phyloP scores from a whole-genome alignment of 306 rosid species.

The Arachis stenosperma region DNA sequence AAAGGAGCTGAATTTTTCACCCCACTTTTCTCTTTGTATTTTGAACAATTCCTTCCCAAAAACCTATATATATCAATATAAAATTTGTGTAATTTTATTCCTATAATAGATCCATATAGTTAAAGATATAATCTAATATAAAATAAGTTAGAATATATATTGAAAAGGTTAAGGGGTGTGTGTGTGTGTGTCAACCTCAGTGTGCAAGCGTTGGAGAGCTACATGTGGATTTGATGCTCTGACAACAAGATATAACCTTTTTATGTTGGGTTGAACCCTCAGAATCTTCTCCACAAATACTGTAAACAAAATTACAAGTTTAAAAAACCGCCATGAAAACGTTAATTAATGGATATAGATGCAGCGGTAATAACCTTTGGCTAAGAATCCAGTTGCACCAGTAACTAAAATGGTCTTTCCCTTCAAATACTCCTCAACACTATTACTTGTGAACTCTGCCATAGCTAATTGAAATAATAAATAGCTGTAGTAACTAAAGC shows the following conservation, averaged over 20 bases:
- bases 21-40: too few relatives aligned
- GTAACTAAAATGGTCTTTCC: constrained; percentile 41
- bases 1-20: too few relatives aligned
- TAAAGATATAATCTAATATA: too few relatives aligned
- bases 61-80: too few relatives aligned
- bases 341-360: too few relatives aligned
- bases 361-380: constrained; percentile 7
- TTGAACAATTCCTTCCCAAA: too few relatives aligned
- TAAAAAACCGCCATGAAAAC: neutral
- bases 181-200: too few relatives aligned
- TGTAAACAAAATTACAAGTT: neutral
- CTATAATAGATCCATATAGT: too few relatives aligned
- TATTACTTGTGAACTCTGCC: constrained; percentile 14
- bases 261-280: constrained; percentile 63
- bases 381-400: constrained; percentile 38
- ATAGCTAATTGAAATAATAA: neutral
- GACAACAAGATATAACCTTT: constrained; percentile 61
- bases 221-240: constrained; percentile 49
- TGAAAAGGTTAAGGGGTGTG: too few relatives aligned
- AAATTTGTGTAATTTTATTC: too few relatives aligned
- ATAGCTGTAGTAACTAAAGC: neutral
- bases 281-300: constrained; percentile 65
- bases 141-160: too few relatives aligned
- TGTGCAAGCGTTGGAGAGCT: constrained; percentile 51
- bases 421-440: neutral